Conservation (phyloP, 1,284 basidiomycete species). For the Austroboletus olivaceoglutinosus region DNA sequence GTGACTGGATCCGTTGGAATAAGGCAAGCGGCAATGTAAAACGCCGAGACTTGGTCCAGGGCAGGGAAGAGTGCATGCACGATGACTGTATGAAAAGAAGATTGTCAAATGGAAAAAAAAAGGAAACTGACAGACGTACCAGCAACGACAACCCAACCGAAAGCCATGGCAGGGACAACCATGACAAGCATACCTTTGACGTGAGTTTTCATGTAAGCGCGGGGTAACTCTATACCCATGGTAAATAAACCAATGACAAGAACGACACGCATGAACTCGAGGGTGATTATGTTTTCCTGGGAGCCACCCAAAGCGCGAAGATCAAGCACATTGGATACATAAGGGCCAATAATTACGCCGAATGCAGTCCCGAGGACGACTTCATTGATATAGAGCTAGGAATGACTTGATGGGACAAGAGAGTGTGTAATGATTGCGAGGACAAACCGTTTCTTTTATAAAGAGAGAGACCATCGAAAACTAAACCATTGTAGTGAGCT, state of each 20-base stretch:
- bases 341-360: conserved; percentile 72
- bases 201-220: conserved; percentile 62
- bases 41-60: conserved; percentile 66
- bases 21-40: conserved; percentile 86
- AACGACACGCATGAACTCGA: conserved; percentile 74
- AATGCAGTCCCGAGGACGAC: conserved; percentile 86
- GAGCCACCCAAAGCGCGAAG: conserved; percentile 75
- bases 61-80: conserved; percentile 68
- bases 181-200: conserved; percentile 57
- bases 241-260: conserved; percentile 70
- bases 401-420: neutral
- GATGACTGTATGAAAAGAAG: conserved; percentile 38
- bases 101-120: neutral
- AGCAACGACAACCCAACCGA: conserved; percentile 72
- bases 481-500: conserved; percentile 34
- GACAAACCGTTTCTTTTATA: conserved; percentile 71
- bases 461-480: conserved; percentile 81
- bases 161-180: conserved; percentile 77
- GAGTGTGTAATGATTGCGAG: neutral
- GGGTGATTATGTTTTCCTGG: conserved; percentile 56
- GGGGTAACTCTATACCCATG: conserved; percentile 71
- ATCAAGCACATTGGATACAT: conserved; percentile 73
- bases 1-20: conserved; percentile 93
- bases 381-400: conserved; percentile 83
- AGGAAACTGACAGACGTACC: conserved; percentile 35